phyloP scores from a whole-genome alignment of 2,329 filamentous ascomycete genomes.

The Fusarium hostae region DNA sequence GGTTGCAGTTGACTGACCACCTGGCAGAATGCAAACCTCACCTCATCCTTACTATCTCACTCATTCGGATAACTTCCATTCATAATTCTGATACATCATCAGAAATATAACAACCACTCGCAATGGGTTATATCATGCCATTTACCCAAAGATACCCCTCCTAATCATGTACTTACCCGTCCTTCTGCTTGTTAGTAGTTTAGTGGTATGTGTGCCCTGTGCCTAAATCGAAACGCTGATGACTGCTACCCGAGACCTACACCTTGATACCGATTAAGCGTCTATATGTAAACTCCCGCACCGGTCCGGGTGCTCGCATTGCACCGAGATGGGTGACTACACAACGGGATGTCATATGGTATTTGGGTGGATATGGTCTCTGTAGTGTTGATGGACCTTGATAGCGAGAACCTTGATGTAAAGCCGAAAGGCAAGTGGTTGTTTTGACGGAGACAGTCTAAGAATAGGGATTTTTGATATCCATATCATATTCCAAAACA shows the following conservation, averaged over 20 bases:
- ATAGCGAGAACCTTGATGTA: constrained; percentile 5
- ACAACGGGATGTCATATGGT: constrained; percentile 8
- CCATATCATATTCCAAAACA: not conserved
- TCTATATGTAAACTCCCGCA: constrained; percentile 5
- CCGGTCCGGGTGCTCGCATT: constrained; percentile 9
- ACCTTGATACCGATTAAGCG: constrained; percentile 27
- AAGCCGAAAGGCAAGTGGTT: not conserved
- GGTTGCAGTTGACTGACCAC: not conserved
- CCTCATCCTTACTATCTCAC: constrained; percentile 7
- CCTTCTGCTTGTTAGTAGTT: not conserved
- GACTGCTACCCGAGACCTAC: constrained; percentile 30
- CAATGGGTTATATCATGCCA: not conserved
- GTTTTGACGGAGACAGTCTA: not conserved
- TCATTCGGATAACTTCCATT: constrained; percentile 4
- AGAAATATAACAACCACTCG: not conserved
- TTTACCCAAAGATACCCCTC: constrained; percentile 6
- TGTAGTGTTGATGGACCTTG: not conserved
- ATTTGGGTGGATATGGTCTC: constrained; percentile 1
- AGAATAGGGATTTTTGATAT: not conserved
- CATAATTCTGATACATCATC: constrained; percentile 19
- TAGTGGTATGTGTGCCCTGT: not conserved
- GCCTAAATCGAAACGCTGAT: constrained; percentile 8
- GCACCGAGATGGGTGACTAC: constrained; percentile 20
- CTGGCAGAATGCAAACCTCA: constrained; percentile 2
- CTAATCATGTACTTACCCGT: constrained; percentile 21